phyloP scores from a whole-genome alignment of 768 basidiomycete genomes.

The Sporobolomyces phaffii region DNA sequence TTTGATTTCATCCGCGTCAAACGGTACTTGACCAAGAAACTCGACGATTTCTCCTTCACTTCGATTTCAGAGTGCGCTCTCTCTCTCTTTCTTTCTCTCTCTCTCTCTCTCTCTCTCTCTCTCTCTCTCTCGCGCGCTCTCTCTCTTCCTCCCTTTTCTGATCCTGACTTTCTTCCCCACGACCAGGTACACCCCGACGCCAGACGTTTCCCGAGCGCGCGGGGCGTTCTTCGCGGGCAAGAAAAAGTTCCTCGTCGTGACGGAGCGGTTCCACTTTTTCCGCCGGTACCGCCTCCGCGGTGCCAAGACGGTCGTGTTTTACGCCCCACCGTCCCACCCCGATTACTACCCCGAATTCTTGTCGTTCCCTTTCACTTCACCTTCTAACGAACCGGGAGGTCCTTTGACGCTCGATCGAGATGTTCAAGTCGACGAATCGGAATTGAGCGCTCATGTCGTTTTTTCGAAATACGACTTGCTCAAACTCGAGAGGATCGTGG shows the following conservation, averaged over 20 bases:
- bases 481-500: constrained; percentile 75
- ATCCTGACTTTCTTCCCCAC: background rate
- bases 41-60: constrained; percentile 66
- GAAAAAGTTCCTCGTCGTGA: constrained; percentile 78
- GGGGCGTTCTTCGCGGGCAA: constrained; percentile 85
- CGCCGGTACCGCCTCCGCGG: constrained; percentile 88
- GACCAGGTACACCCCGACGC: constrained; percentile 77
- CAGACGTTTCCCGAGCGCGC: constrained; percentile 88
- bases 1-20: constrained; percentile 92
- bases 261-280: constrained; percentile 98
- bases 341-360: constrained; percentile 87
- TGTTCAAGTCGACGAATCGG: constrained; percentile 72
- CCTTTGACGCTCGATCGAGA: constrained; percentile 5
- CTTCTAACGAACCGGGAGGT: constrained; percentile 23
- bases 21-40: constrained; percentile 54
- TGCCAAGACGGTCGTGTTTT: constrained; percentile 86
- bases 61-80: constrained; percentile 77
- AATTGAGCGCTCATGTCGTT: constrained; percentile 72
- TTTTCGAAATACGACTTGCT: constrained; percentile 89
- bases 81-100: background rate
- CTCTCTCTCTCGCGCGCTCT: background rate
- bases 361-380: constrained; percentile 69
- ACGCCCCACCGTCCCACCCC: constrained; percentile 81
- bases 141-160: background rate
- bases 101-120: background rate